A percentile compares a stretch with the other conserved stretches of the same genome.
These are phyloP conservation scores for Actinidia polygama DNA, from an alignment of 179 eudicot species.

Conservation along the genomic window DNA sequence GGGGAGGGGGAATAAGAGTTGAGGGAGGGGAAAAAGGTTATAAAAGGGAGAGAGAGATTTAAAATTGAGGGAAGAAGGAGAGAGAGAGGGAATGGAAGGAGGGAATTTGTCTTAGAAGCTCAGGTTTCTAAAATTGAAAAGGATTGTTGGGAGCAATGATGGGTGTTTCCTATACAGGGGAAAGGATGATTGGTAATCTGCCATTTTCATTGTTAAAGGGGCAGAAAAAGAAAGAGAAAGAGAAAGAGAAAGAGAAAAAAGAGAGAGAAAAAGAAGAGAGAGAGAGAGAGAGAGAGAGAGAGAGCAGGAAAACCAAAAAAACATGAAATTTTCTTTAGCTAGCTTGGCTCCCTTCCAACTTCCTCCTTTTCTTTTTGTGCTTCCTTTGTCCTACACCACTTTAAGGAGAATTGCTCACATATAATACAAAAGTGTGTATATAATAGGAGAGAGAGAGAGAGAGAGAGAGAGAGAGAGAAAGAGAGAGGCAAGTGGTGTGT, in stretches of 20 bases:
- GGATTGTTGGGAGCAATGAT: conserved; percentile 89
- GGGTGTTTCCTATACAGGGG: conserved; percentile 89
- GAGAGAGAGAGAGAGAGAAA: neutral
- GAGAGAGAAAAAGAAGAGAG: neutral
- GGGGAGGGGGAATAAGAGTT: neutral
- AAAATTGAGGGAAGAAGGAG: conserved; percentile 23
- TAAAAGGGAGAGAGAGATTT: conserved; percentile 27
- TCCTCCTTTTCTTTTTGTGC: conserved; percentile 46
- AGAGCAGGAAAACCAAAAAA: neutral
- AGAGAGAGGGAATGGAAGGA: conserved; percentile 31
- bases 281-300: neutral
- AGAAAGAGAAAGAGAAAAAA: conserved; percentile 19
- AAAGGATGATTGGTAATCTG: conserved; percentile 79
- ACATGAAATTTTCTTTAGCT: conserved; percentile 59
- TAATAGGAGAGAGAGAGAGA: neutral
- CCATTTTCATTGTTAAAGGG: conserved; percentile 75
- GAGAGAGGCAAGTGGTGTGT: conserved; percentile 12
- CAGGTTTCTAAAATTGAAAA: conserved; percentile 67
- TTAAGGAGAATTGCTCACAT: neutral
- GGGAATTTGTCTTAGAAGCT: conserved; percentile 49
- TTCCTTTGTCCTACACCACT: conserved; percentile 13
- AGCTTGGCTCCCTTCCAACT: conserved; percentile 61
- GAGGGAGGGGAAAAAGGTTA: conserved; percentile 10
- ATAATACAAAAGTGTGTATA: neutral
- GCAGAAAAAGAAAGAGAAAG: conserved; percentile 26